Base-by-base conservation (phyloP, 1,284 basidiomycete genomes). In the Ustilago lituana region DNA sequence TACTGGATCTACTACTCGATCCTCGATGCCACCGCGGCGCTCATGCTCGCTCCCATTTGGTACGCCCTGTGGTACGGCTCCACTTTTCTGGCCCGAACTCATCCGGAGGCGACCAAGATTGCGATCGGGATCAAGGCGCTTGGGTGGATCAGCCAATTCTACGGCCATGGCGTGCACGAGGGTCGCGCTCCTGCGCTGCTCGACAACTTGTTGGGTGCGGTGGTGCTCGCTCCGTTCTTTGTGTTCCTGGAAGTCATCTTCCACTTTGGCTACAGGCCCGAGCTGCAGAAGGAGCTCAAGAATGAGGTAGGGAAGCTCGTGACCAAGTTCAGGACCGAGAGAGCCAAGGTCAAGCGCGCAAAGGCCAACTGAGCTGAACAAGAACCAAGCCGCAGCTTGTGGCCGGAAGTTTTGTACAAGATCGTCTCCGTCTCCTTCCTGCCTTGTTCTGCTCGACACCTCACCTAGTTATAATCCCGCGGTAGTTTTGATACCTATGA, bases 161-260 rank as follows among this genome's bases (percentile, higher is more conserved):
- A 73, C 43, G 76, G 76, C 7, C 76, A 78, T 27, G 74, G 75
- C 26, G 73, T 77, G 19, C 74, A 76, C 43, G 76, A 78, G 35
- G 62, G 74, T 12, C 49, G 76, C 4, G 74, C 76, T 3, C 76
- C 76, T 1, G 74, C 76, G 7, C 52, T 78, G 51, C 45, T 78
- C 27, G 74, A 76, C 37, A 78, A 78, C 26, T 41, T 78, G 48
- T 46, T 78, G 10, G 74, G 75, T 2, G 74, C 76, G 0, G 61
- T 77, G 11, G 76, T 78, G 33, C 46, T 77, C 15, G 76, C 76
- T 5, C 76, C 76, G 11, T 76, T 78, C 48, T 78, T 78, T 59
- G 76, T 78, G 17, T 78, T 57, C 15, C 24, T 78, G 26, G 76
- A 78, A 47, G 63, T 68, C 35, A 69, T 78, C 46, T 78, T 78